These are phyloP conservation scores for Isoetes taiwanensis DNA, from an alignment of 75 land plant genomes.

Conservation along the genomic window DNA sequence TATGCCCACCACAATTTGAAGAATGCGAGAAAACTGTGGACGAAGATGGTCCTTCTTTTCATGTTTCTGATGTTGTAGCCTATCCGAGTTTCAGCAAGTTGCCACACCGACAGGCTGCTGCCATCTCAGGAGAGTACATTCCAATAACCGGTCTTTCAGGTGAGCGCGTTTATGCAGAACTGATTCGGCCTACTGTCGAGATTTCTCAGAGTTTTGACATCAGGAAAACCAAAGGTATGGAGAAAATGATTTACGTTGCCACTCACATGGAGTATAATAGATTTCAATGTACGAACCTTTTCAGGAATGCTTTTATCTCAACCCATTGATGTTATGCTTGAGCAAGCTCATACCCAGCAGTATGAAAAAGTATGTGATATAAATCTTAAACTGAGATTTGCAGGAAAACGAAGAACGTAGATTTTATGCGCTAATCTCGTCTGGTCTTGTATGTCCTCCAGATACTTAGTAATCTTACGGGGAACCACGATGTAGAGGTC, in stretches of 20 bases:
- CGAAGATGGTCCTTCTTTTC: background rate
- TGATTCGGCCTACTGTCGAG: conserved; percentile 14
- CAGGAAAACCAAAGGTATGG: background rate
- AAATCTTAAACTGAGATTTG: no score
- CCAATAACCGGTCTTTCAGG: conserved; percentile 67
- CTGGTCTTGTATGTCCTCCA: no score
- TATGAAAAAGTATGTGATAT: conserved; percentile 57
- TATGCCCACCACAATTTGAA: conserved; percentile 26
- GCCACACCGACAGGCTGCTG: conserved; percentile 42
- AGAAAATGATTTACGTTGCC: background rate
- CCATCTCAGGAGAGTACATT: conserved; percentile 69
- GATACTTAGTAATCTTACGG: no score
- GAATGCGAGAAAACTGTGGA: background rate
- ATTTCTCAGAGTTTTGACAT: background rate
- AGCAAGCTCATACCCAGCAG: conserved; percentile 47
- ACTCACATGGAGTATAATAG: background rate
- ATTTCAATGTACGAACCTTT: background rate
- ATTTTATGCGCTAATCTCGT: no score
- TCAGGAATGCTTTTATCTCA: conserved; percentile 47
- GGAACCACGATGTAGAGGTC: no score
- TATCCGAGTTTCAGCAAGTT: conserved; percentile 10
- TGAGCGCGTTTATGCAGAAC: conserved; percentile 76
- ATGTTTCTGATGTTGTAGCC: conserved; percentile 9
- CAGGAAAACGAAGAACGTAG: no score
- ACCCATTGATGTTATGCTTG: conserved; percentile 40